phyloP scores from a whole-genome alignment of 768 basidiomycete genomes.

The Auricularia cornea region DNA sequence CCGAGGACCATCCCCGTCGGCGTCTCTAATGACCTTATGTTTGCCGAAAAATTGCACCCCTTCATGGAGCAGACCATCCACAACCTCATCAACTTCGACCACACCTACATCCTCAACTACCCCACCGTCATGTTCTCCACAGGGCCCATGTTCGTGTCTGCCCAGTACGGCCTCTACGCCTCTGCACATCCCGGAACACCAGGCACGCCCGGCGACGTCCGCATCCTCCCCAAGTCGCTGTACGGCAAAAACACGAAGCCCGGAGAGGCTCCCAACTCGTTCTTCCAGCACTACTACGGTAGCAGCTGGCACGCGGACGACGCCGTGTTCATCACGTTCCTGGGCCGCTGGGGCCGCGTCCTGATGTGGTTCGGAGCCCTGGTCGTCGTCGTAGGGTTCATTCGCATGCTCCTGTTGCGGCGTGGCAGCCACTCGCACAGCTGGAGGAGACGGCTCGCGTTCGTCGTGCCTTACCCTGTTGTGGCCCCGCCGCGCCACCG shows the following conservation, averaged over 20 bases:
- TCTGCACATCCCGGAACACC: conserved; percentile 53
- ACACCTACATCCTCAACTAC: conserved; percentile 91
- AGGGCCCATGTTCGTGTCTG: conserved; percentile 97
- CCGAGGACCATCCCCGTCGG: conserved; percentile 96
- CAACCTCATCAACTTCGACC: conserved; percentile 85
- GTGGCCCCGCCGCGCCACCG: conserved; percentile 64
- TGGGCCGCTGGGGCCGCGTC: conserved; percentile 78
- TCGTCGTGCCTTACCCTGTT: conserved; percentile 48
- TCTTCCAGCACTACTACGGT: conserved; percentile 96
- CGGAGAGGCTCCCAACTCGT: conserved; percentile 78
- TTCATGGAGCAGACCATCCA: conserved; percentile 92
- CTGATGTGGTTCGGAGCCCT: conserved; percentile 79
- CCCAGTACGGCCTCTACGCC: conserved; percentile 83
- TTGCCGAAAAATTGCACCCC: conserved; percentile 74
- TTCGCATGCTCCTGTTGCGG: conserved; percentile 45
- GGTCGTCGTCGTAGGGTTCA: conserved; percentile 60
- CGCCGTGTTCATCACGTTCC: conserved; percentile 92
- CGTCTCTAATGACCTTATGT: conserved; percentile 95
- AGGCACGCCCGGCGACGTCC: conserved; percentile 57
- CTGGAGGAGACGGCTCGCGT: conserved; percentile 34
- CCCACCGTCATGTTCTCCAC: conserved; percentile 99
- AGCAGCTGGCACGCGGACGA: conserved; percentile 99
- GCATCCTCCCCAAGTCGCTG: conserved; percentile 90
- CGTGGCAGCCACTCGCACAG: conserved; percentile 47
- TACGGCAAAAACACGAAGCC: conserved; percentile 93